Base-by-base conservation (phyloP, 139 green algal species). In the Edaphochlamys debaryana region DNA sequence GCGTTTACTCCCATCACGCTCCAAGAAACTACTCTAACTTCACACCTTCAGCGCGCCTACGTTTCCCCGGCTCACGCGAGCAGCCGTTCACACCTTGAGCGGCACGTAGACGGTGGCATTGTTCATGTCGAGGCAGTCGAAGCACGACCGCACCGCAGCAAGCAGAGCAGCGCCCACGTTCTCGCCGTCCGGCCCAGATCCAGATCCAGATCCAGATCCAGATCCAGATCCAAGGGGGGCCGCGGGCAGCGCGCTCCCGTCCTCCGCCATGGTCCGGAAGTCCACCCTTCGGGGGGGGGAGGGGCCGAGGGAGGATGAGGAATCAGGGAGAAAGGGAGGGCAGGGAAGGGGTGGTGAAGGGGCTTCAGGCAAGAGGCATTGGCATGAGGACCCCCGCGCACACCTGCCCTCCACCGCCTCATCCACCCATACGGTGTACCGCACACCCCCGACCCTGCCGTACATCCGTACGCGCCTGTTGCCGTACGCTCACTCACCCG, bases 401-500 rank as follows among this genome's bases (percentile, higher is more conserved):
- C 30, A 13, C 30, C 30, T 5, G 23, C 30, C 63, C 11, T 69
- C 66, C 41, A 63, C 69, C 42, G 38, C 69, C 41, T 63, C 42
- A 3, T 37, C 29, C 69, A 76, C 17, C 69, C 45, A 11, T 23
- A 11, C 11, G 11, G 48, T 54, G 11, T 15, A 54, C 15, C 11
- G 11, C 11, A 15, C 11, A 54, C 48, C 48, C 48, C 48, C 11
- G 11, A 54, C 48, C 48, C 11, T 11, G 48, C 48, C 15, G 48
- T 11, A 54, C 48, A 54, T 54, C 15, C 48, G 48, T 15, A 11
- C 48, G 15, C 48, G 11, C 48, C 11, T 11, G 48, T 54, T n/a
- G n/a, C n/a, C n/a, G n/a, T n/a, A n/a, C n/a, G n/a, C n/a, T 25
- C 30, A 62, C 71, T 23, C 34, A 82, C 76, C 76, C 76, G 76